A percentile compares a stretch with the other conserved stretches of the same genome.
phyloP scores from a whole-genome alignment of 805 yeast species.

The Scheffersomyces amazonensis region DNA sequence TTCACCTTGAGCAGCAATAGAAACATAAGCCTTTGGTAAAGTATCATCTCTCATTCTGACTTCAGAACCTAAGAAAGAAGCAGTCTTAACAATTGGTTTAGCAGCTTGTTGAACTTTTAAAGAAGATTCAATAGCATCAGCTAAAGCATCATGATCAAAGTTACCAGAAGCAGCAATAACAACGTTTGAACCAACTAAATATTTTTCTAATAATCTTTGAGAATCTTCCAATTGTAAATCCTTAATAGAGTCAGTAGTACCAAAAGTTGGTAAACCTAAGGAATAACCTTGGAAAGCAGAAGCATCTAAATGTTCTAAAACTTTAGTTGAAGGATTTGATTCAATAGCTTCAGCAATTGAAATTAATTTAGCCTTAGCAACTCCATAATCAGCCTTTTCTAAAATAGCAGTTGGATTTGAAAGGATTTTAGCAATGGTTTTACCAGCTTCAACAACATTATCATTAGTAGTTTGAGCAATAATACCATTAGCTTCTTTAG shows the following conservation, averaged over 20 bases:
- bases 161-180: slow-evolving; percentile 74
- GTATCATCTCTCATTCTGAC: slow-evolving; percentile 88
- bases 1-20: slow-evolving; percentile 77
- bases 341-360: slow-evolving; percentile 54
- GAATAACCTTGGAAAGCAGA: slow-evolving; percentile 88
- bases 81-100: slow-evolving; percentile 44
- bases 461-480: slow-evolving; percentile 53
- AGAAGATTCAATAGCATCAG: slow-evolving; percentile 57
- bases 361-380: slow-evolving; percentile 45
- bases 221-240: slow-evolving; percentile 60
- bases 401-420: slow-evolving; percentile 35
- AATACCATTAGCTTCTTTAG: slow-evolving; percentile 65
- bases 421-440: slow-evolving; percentile 45
- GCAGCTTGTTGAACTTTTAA: slow-evolving; percentile 51
- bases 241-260: slow-evolving; percentile 65
- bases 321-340: slow-evolving; percentile 51
- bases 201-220: slow-evolving; percentile 49
- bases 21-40: slow-evolving; percentile 72
- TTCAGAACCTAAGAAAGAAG: slow-evolving; percentile 80
- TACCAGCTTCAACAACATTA: slow-evolving; percentile 50
- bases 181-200: slow-evolving; percentile 60
- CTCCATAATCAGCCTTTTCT: slow-evolving; percentile 44
- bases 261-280: slow-evolving; percentile 70
- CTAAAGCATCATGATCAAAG: slow-evolving; percentile 65
- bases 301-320: slow-evolving; percentile 72